Evolutionary conservation across 768 basidiomycete genomes (phyloP).

Genomic region (Cantharellus cinnabarinus): DNA sequence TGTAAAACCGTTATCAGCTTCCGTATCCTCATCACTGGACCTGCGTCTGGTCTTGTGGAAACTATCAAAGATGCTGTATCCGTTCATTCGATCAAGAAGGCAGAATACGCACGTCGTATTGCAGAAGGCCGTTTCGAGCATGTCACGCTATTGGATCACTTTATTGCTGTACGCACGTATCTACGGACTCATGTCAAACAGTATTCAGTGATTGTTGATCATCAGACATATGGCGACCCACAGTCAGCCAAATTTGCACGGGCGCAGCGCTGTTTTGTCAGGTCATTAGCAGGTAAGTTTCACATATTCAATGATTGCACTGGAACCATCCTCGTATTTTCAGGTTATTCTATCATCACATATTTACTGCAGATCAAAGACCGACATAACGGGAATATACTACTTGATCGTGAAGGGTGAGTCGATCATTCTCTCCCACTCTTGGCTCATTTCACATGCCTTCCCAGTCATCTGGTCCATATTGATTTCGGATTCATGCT

Average conservation of each 20-base stretch:
- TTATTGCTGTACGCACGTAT: conserved; percentile 41
- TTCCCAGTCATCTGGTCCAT: conserved; percentile 18
- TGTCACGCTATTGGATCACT: conserved; percentile 84
- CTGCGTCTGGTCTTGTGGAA: conserved; percentile 83
- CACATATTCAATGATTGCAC: background rate
- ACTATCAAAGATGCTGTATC: conserved; percentile 97
- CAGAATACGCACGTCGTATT: conserved; percentile 80
- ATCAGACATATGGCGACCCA: conserved; percentile 78
- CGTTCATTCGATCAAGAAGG: conserved; percentile 98
- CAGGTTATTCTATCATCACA: conserved; percentile 88
- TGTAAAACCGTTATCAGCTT: conserved; percentile 33
- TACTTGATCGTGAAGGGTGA: conserved; percentile 87
- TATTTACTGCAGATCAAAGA: conserved; percentile 96
- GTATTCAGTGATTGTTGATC: background rate
- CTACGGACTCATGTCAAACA: background rate
- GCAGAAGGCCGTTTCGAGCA: conserved; percentile 64
- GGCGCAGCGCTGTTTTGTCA: conserved; percentile 86
- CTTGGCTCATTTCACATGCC: background rate
- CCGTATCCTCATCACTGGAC: conserved; percentile 87
- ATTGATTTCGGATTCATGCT: conserved; percentile 99
- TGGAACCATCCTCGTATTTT: background rate
- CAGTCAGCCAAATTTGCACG: conserved; percentile 70
- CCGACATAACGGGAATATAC: conserved; percentile 94
- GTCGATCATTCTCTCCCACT: conserved; percentile 30
- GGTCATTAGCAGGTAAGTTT: conserved; percentile 60